phyloP scores from a whole-genome alignment of 805 yeast species.

The Ogataea nonfermentans region DNA sequence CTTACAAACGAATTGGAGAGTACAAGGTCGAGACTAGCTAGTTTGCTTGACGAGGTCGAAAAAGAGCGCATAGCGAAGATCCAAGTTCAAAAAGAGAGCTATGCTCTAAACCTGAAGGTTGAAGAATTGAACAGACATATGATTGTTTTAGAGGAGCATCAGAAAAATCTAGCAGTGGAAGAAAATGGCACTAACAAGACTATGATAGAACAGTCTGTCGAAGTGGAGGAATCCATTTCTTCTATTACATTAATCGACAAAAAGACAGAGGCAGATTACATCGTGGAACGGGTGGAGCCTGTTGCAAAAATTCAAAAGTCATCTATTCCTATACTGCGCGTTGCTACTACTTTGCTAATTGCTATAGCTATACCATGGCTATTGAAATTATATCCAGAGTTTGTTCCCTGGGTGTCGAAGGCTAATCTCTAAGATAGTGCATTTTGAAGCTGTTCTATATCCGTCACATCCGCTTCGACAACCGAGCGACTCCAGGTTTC shows the following conservation, averaged over 20 bases:
- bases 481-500: too few relatives aligned
- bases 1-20: conserved; percentile 7
- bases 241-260: neutral
- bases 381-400: neutral
- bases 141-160: neutral
- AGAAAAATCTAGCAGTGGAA: neutral
- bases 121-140: conserved; percentile 7
- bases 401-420: neutral
- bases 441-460: neutral
- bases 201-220: conserved; percentile 4
- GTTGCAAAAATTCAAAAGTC: neutral
- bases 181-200: too few relatives aligned
- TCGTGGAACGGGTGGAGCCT: neutral
- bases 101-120: neutral
- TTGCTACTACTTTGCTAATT: neutral
- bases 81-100: conserved; percentile 4
- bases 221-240: neutral
- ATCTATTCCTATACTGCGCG: too few relatives aligned
- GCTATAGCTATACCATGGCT: conserved; percentile 3
- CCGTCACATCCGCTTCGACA: too few relatives aligned
- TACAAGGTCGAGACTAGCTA: conserved; percentile 1
- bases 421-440: neutral
- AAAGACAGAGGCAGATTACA: too few relatives aligned
- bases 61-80: conserved; percentile 7
- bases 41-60: conserved; percentile 7